Evolutionary conservation across 225 moss, liverwort and hornwort species (phyloP), one percentile per base, ranked within the genome.

Genomic region (Asterella californica): DNA sequence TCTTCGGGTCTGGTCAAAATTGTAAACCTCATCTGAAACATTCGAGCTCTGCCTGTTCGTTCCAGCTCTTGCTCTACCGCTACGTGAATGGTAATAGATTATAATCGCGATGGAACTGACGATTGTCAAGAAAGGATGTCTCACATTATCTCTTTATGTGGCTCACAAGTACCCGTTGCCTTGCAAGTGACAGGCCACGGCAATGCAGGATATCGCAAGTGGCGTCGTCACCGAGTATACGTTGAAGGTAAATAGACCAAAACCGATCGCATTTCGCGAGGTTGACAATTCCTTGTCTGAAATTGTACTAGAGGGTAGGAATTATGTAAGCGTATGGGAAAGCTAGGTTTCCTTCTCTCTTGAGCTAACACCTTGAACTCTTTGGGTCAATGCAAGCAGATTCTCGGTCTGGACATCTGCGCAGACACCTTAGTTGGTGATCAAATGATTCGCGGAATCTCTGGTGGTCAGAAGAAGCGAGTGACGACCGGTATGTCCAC

Each of bases 401-500:
- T 85, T 62, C 66, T 86, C 37, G 86, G 86, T 3, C 60, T 86
- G 18, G 86, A 86, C 32, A 76, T 81, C 45, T 86, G 86, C 61
- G 63, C 86, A 0, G 80, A 86, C 52, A 86, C 74, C 8, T 47
- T 86, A 29, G 86, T 86, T 14, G 83, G 86, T 11, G 86, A 86
- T 68, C 78, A 80, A 5, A 86, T 86, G 86, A 72, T 76, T n/a
- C 76, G 86, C 46, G 86, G 86, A 25, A 81, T 83, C 49, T 86
- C 83, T 18, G 86, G 86, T 32, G 86, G 86, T 3, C 86, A 86
- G 48, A 86, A 77, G 80, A 86, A 86, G 55, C 75, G 86, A 63
- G 83, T 83, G 9, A 86, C 86, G 0, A 86, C 85, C 4, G 84
- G 84, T 85, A 69, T 15, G 60, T 54, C 12, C 15, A 11, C 77